Conservation (phyloP, 2,329 filamentous ascomycete species). For the Coniella vitis region DNA sequence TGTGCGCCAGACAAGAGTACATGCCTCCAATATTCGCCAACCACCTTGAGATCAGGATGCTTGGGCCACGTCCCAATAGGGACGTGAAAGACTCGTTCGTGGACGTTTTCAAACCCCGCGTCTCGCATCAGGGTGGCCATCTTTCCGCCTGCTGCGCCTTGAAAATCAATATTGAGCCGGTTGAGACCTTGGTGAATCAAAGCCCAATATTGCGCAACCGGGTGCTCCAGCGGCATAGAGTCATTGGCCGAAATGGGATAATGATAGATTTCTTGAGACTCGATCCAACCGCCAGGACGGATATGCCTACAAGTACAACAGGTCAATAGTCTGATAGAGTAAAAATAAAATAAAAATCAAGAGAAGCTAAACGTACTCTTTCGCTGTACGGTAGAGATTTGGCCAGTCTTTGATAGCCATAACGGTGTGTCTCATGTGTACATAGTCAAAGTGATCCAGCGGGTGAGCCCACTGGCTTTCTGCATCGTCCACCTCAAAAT, state of each 20-base stretch:
- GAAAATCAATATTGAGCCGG: conserved; percentile 33
- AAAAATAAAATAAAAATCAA: no score
- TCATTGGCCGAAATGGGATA: conserved; percentile 36
- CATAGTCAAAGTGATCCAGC: conserved; percentile 50
- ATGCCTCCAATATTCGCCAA: conserved; percentile 38
- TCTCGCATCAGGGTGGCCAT: conserved; percentile 30
- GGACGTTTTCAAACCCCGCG: conserved; percentile 39
- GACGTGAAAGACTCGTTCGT: conserved; percentile 34
- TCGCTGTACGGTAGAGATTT: conserved; percentile 37
- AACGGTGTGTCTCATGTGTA: conserved; percentile 51
- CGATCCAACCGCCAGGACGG: conserved; percentile 43
- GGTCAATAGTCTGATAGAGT: no score
- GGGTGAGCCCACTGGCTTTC: conserved; percentile 49
- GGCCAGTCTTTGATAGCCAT: conserved; percentile 52
- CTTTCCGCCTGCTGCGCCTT: conserved; percentile 25
- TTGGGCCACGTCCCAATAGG: conserved; percentile 40
- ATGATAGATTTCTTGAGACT: conserved; percentile 40
- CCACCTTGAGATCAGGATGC: conserved; percentile 33
- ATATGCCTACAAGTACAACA: conserved; percentile 28
- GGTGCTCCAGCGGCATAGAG: conserved; percentile 35
- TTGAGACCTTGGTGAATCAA: conserved; percentile 22
- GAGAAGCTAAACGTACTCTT: conserved; percentile 31
- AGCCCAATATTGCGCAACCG: conserved; percentile 26
- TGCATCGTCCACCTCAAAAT: conserved; percentile 56
- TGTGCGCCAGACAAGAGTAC: conserved; percentile 35